Percentiles rank a stretch among this genome's conserved stretches.
These are phyloP conservation scores for Hemileccinum rubropunctum DNA, from an alignment of 768 basidiomycete genomes.

Conservation along the genomic window DNA sequence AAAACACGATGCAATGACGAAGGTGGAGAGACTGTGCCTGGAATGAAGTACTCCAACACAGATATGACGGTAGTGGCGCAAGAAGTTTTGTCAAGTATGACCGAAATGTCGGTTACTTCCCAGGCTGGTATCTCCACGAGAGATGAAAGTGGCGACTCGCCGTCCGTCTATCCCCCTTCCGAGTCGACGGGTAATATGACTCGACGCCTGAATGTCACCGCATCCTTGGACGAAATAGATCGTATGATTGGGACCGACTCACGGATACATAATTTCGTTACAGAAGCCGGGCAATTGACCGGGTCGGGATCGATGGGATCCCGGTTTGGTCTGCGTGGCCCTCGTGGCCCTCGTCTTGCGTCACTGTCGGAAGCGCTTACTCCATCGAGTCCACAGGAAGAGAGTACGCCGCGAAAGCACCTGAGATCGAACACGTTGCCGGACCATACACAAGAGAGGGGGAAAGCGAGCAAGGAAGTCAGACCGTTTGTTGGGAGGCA, in stretches of 20 bases:
- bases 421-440: constrained; percentile 35
- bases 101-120: constrained; percentile 5
- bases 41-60: constrained; percentile 29
- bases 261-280: constrained; percentile 25
- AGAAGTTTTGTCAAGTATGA: constrained; percentile 7
- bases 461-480: constrained; percentile 20
- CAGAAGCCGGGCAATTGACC: constrained; percentile 17
- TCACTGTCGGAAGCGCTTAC: constrained; percentile 14
- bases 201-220: constrained; percentile 10
- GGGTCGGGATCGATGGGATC: constrained; percentile 16
- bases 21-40: constrained; percentile 28
- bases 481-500: constrained; percentile 25
- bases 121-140: constrained; percentile 1
- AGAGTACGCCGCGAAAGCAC: constrained; percentile 24
- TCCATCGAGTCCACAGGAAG: constrained; percentile 12
- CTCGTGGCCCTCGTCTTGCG: constrained; percentile 20
- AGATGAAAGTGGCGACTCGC: constrained; percentile 18
- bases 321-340: constrained; percentile 16
- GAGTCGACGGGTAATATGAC: constrained; percentile 25
- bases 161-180: constrained; percentile 27
- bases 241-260: constrained; percentile 19
- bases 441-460: constrained; percentile 42
- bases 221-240: constrained; percentile 30
- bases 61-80: constrained; percentile 29
- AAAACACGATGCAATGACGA: constrained; percentile 22